Evolutionary conservation across 1,139 yeast genomes (phyloP).

Genomic region (Chernovozyma aurita): DNA sequence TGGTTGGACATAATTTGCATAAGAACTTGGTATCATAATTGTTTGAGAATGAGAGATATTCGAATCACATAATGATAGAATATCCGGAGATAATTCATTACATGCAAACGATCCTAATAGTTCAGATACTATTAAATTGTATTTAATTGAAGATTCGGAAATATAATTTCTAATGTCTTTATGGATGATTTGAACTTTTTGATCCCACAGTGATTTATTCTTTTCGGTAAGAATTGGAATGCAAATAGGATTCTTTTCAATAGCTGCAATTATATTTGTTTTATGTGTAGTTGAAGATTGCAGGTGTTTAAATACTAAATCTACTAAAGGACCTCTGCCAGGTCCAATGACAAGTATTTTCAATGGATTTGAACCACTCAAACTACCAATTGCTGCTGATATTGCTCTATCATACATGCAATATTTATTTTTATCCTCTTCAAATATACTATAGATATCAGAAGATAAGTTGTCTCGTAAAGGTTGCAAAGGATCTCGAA

Average conservation of each 20-base stretch:
- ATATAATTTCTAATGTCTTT: conserved; percentile 49
- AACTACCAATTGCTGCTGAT: conserved; percentile 44
- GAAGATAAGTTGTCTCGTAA: conserved; percentile 51
- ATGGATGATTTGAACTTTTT: conserved; percentile 43
- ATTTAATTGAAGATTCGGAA: conserved; percentile 17
- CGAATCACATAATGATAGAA: conserved; percentile 29
- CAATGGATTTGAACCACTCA: conserved; percentile 8
- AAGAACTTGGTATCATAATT: conserved; percentile 61
- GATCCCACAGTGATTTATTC: conserved; percentile 42
- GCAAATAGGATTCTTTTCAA: conserved; percentile 73
- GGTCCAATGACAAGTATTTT: conserved; percentile 72
- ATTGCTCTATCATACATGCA: conserved; percentile 65
- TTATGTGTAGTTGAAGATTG: not conserved
- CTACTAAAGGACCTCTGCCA: conserved; percentile 79
- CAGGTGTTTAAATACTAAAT: conserved; percentile 14
- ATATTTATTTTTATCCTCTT: conserved; percentile 65
- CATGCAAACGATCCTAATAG: conserved; percentile 88
- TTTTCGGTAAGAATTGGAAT: conserved; percentile 39
- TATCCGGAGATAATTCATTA: conserved; percentile 85
- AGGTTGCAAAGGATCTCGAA: conserved; percentile 64
- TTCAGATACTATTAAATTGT: conserved; percentile 70
- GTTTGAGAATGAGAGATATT: conserved; percentile 15
- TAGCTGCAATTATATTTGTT: conserved; percentile 17
- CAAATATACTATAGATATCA: conserved; percentile 64
- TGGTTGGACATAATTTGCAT: conserved; percentile 62